Evolutionary conservation across 768 basidiomycete species (phyloP), one percentile per base, ranked within the genome.

Genomic region (Podaxis carcinomalis): DNA sequence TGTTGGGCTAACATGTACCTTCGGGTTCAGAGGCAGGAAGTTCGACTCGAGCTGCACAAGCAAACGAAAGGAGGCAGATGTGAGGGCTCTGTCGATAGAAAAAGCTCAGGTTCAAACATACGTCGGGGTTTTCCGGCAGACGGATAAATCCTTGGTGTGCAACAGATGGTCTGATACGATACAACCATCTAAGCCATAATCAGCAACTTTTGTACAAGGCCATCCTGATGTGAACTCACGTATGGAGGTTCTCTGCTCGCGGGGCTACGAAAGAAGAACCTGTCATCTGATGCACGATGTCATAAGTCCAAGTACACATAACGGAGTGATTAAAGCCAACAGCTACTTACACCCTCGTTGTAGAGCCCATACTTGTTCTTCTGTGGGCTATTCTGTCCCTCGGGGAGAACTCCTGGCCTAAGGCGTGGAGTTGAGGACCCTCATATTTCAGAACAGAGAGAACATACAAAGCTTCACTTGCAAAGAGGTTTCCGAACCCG

Each of bases 81-180:
- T 7, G 4, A 19, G 19, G 2, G 42, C 2, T 44, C 16, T 19
- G 19, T 4, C 1, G 16, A 14, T 44, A 7, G 19, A n/a, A n/a
- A 16, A 2, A 9, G 6, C 42, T 16, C 19, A 19, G 16, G n/a
- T n/a, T 44, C 42, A 44, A 2, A 74, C 81, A 35, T 67, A 86
- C 85, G 67, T 87, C 83, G 7, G 80, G 80, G 68, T 86, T 88
- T 47, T 81, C 78, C 1, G 80, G 80, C 5, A 87, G 72, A 35
- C 73, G 72, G 11, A 71, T 79, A 67, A 88, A 87, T 2, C 85
- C 85, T 64, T 85, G 74, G 68, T 88, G 87, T 0, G 85, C 84
- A 21, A 88, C 86, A 5, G 85, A 86, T 3, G 86, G 86, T 28
- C 85, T 80, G 62, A 88, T 86, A 32, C 86, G 83, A 70, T 88